A percentile compares a stretch with the other conserved stretches of the same genome.
Conservation (phyloP, 2,329 filamentous ascomycete genomes). For the Penicillium sp. region DNA sequence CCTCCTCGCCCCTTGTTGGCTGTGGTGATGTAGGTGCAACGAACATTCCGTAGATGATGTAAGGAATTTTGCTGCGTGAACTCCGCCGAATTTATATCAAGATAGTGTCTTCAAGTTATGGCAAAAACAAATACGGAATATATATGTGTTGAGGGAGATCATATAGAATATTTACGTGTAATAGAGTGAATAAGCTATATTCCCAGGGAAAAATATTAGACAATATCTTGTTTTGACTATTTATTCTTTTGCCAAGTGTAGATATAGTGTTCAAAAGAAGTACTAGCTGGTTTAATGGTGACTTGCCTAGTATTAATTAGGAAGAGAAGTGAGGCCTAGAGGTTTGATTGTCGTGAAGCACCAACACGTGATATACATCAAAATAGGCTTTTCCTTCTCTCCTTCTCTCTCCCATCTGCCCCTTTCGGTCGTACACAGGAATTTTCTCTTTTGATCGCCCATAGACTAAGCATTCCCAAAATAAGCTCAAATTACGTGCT, state of each 20-base stretch:
- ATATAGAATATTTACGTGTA: too few species aligned
- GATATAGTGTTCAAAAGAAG: neutral
- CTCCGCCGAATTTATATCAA: neutral
- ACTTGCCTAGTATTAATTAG: neutral
- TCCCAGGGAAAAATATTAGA: neutral
- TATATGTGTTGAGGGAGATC: neutral
- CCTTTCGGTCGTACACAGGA: too few species aligned
- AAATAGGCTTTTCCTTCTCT: too few species aligned
- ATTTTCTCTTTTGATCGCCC: too few species aligned
- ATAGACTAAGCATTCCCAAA: too few species aligned
- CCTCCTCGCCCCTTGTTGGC: neutral
- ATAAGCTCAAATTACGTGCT: too few species aligned
- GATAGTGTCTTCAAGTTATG: neutral
- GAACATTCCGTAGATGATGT: constrained; percentile 3
- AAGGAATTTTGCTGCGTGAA: neutral
- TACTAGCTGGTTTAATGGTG: neutral
- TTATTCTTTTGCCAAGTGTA: neutral
- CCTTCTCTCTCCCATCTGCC: too few species aligned
- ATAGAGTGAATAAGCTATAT: neutral
- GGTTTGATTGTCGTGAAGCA: too few species aligned
- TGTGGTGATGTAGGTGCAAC: neutral
- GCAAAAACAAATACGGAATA: too few species aligned
- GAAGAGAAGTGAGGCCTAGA: neutral
- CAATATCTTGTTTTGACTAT: neutral
- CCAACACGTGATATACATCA: too few species aligned